Base-by-base conservation (phyloP, 768 basidiomycete genomes). In the Leccinum sublutescens region DNA sequence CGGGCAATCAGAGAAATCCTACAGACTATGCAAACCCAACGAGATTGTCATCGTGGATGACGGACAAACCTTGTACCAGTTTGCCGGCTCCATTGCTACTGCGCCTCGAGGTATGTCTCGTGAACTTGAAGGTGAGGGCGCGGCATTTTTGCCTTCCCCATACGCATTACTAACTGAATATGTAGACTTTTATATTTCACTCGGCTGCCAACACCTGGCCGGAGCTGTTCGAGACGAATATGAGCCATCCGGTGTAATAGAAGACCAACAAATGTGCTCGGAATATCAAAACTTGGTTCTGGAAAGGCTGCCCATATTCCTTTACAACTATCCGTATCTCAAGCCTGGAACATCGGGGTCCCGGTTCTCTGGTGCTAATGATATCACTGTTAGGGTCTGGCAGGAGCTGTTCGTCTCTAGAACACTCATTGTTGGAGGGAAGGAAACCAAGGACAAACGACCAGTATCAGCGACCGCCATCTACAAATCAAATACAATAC, bases 21-120 rank as follows among this genome's bases (percentile, higher is more conserved):
- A 59, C 87, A 88, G 66, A 86, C 77, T 95, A 36, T 80, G 84
- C 58, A 75, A 74, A 57, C 83, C 92, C 1, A 77, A 78, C 51
- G 81, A 90, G 64, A 85, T 93, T 14, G 82, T 91, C 25, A 81
- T 96, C 48, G 88, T 90, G 9, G 93, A 98, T 68, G 92, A 96
- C 66, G 85, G 84, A 4, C 87, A 89, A 50, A 76, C 86, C 6
- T 83, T 86, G 64, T 85, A 89, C 60, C 77, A 86, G 11, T 95
- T 95, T 68, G 85, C 85, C 4, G 84, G 86, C 38, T 78, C 79
- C 2, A 75, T 95, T 7, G 89, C 86, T 64, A 81, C 80, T 11
- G 90, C 89, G 4, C 89, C 91, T 0, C 89, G 93, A 68, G 94
- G 97, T 70, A 92, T 95, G 65, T 77, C 90, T 5, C 78, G 95